Conservation (phyloP, 192 early-diverging fungal species). For the Backusella sp. region DNA sequence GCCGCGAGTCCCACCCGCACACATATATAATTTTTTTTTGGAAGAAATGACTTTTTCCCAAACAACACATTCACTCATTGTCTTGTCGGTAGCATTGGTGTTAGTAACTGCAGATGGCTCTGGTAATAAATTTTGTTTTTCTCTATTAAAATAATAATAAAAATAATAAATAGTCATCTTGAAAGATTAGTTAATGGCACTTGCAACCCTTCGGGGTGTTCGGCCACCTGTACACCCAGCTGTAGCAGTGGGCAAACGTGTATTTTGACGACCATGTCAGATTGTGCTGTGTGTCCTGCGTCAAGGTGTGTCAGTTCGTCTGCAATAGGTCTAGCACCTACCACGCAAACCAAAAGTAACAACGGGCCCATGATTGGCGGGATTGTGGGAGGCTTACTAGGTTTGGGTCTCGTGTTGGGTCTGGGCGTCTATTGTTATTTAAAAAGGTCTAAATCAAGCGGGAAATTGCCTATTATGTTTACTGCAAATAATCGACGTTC, state of each 20-base stretch:
- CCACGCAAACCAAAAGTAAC: neutral
- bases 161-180: constrained; percentile 9
- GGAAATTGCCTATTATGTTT: constrained; percentile 5
- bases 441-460: neutral
- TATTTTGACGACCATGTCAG: constrained; percentile 18
- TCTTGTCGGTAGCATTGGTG: neutral
- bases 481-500: neutral
- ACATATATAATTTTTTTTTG: neutral
- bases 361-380: constrained; percentile 9
- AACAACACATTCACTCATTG: neutral
- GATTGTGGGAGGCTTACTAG: constrained; percentile 14
- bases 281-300: constrained; percentile 27
- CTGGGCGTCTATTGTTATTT: neutral
- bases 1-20: neutral
- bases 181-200: constrained; percentile 7
- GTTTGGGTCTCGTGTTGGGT: neutral
- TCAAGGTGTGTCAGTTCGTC: constrained; percentile 21
- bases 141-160: neutral
- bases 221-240: constrained; percentile 6
- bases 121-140: neutral
- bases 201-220: constrained; percentile 17
- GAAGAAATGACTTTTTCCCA: neutral
- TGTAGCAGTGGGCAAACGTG: constrained; percentile 26
- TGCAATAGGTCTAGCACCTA: neutral
- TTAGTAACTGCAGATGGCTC: neutral